phyloP scores from a whole-genome alignment of 140 eudicot genomes.

The Erigeron philadelphicus region DNA sequence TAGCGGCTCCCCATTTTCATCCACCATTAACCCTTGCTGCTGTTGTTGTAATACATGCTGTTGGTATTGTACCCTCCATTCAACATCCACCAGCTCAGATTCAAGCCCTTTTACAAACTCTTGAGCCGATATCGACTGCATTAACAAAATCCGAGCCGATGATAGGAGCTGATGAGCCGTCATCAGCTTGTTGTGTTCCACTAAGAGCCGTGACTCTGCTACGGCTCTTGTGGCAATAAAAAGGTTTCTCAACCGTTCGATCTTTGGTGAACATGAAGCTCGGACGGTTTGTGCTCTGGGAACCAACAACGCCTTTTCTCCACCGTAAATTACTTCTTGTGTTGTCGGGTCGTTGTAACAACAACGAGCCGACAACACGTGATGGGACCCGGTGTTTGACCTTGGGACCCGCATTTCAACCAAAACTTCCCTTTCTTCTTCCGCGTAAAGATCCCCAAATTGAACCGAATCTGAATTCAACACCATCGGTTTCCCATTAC shows the following conservation, averaged over 20 bases:
- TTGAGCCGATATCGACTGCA: conserved; percentile 46
- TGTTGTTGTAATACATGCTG: conserved; percentile 30
- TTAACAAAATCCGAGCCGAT: conserved; percentile 62
- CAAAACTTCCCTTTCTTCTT: conserved; percentile 69
- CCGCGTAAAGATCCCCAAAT: conserved; percentile 78
- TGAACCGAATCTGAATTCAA: conserved; percentile 47
- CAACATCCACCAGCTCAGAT: conserved; percentile 52
- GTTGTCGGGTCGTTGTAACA: conserved; percentile 65
- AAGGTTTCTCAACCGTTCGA: conserved; percentile 62
- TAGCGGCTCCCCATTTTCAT: conserved; percentile 71
- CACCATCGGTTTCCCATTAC: conserved; percentile 46
- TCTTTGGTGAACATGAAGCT: conserved; percentile 36
- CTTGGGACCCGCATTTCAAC: conserved; percentile 63
- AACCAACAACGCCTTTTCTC: conserved; percentile 53
- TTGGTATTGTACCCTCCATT: conserved; percentile 42
- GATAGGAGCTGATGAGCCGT: conserved; percentile 67
- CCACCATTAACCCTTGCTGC: conserved; percentile 28
- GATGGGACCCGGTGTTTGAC: conserved; percentile 49
- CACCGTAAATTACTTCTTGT: conserved; percentile 45
- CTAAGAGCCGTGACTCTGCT: conserved; percentile 68
- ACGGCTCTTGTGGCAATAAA: conserved; percentile 70
- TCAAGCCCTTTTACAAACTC: conserved; percentile 54
- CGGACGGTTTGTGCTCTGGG: conserved; percentile 57
- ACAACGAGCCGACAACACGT: conserved; percentile 60
- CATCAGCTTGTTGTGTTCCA: conserved; percentile 49